Conservation (phyloP, 2,329 filamentous ascomycete species). For the Hansfordia pulvinata region DNA sequence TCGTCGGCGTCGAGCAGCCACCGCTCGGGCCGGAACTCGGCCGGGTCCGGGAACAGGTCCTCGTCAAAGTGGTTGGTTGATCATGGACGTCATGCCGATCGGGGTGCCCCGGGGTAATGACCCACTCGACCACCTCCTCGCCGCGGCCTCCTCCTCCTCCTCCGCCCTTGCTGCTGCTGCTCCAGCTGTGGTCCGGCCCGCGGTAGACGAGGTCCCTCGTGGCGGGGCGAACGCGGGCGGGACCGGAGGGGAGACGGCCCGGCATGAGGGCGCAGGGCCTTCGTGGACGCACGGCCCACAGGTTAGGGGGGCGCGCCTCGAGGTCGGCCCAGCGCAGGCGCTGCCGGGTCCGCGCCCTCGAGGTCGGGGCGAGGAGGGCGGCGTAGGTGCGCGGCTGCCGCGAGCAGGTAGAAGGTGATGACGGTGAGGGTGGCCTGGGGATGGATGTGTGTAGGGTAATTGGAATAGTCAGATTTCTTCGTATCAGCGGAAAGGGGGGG, state of each 20-base stretch:
- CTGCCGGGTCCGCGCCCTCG: slow-evolving; percentile 15
- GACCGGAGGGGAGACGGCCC: slow-evolving; percentile 3
- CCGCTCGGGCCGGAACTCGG: slow-evolving; percentile 9
- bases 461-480: too few species aligned
- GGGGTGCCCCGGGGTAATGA: slow-evolving; percentile 13
- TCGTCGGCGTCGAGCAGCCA: too few species aligned
- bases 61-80: slow-evolving; percentile 17
- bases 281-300: slow-evolving; percentile 3
- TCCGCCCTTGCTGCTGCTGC: too few species aligned
- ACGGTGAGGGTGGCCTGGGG: slow-evolving; percentile 1
- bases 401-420: slow-evolving; percentile 20
- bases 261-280: slow-evolving; percentile 2
- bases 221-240: too few species aligned
- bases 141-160: too few species aligned
- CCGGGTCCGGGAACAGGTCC: slow-evolving; percentile 12
- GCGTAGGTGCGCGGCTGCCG: slow-evolving; percentile 15
- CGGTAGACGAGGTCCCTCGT: too few species aligned
- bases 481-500: too few species aligned
- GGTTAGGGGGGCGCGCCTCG: slow-evolving; percentile 1
- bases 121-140: too few species aligned
- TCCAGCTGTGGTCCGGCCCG: too few species aligned
- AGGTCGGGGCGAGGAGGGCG: slow-evolving; percentile 19
- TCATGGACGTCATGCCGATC: slow-evolving; percentile 18
- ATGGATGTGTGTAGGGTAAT: too few species aligned
- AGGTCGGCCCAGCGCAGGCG: slow-evolving; percentile 5